Evolutionary conservation across 2,329 filamentous ascomycete genomes (phyloP), one percentile per base, ranked within the genome.

Genomic region (Keithomyces neogunnii): DNA sequence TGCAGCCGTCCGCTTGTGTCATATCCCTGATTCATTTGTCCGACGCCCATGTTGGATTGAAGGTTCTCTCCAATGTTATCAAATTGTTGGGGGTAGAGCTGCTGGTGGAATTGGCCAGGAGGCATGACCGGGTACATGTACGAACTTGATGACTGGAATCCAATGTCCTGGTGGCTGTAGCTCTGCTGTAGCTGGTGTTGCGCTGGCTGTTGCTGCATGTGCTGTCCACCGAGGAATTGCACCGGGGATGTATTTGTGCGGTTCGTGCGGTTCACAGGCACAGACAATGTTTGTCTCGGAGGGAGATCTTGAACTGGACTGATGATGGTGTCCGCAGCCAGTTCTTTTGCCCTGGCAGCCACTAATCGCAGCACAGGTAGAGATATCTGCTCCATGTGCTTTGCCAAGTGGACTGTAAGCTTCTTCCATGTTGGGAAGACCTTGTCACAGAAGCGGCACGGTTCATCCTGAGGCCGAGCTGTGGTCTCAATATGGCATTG

Each of bases 311-410:
- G 82, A 2, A 86, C 74, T 0, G 84, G 84, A 61, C 82, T 86
- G 65, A 87, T 84, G 56, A 85, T 73, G 28, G 81, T 85, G 58
- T 86, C 81, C 6, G 75, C 73, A 29, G 77, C 73, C 19, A 85
- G 68, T 46, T 75, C 71, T 54, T 69, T 74, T 39, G 69, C 66
- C 49, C 60, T 68, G 38, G 61, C 64, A 4, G 73, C 73, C 3
- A 84, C 80, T 3, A 85, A 72, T 13, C 73, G 71, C 51, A 95
- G 73, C 33, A 96, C 81, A 0, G 91, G 90, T 62, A 96, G 79
- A 60, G 88, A 88, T 62, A 96, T 87, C 57, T 89, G 84, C 67
- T 96, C 89, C 89, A 96, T 93, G 66, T 96, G 91, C 67, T 92
- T 92, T 47, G 89, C 89, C 64, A 96, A 70, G 68, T 96, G 91